Evolutionary conservation across 2,329 filamentous ascomycete genomes (phyloP), one percentile per base, ranked within the genome.

Genomic region (Hypoxylon sp.): DNA sequence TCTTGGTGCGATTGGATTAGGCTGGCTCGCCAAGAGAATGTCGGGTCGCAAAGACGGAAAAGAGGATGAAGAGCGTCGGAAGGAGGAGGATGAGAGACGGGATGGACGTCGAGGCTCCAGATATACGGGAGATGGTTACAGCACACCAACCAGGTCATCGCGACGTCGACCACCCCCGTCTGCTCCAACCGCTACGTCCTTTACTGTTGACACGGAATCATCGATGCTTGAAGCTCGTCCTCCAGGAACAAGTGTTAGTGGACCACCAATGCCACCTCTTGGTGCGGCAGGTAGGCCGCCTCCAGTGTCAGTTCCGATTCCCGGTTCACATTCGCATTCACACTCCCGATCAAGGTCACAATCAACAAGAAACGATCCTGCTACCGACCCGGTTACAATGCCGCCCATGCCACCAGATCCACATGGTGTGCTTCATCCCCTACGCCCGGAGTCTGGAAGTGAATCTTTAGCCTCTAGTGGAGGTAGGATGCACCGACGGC

Each of bases 91-190:
- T 30, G 80, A 85, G 41, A 79, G 82, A 70, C 85, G 88, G 58
- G 86, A 88, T 21, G 86, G 92, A 4, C 87, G 86, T 36, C 85
- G 85, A 32, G 83, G 86, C n/a, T 87, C 89, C 21, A 84, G 84
- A 72, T 93, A 88, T 67, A 93, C 91, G 2, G 91, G 88, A 28
- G 92, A 94, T 75, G 90, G 90, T 25, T 83, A 86, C 65, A 81
- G 82, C 14, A 84, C 87, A 1, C 78, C 82, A 0, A 80, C 85
- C 51, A 80, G 79, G 38, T 76, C 79, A 46, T 75, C 79, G 25
- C 75, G 76, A 50, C 77, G 76, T 65, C 73, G 76, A 34, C 74
- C 75, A 23, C 65, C 75, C 7, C 70, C 72, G 30, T 70, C 72
- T 13, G 74, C 75, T 13, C 71, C 71, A 48, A 77, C 76, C 2